A percentile compares a stretch with the other conserved stretches of the same genome.
Evolutionary conservation across 306 rosid species (phyloP).

Genomic region (Abrus precatorius): DNA sequence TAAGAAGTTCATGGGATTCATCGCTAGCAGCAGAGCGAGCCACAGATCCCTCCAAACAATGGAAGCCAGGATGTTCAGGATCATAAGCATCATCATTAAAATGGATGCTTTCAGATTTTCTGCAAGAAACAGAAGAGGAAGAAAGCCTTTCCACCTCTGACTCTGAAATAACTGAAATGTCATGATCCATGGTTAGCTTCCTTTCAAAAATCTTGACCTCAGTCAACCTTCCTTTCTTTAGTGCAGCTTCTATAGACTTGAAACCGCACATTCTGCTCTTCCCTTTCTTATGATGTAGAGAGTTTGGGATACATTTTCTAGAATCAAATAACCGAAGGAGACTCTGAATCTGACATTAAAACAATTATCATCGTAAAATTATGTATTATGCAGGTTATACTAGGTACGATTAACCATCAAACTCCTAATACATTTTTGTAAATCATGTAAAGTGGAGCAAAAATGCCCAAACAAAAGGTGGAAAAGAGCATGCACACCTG

Average conservation of each 20-base stretch:
- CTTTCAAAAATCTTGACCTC: conserved; percentile 27
- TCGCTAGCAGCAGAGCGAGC: conserved; percentile 7
- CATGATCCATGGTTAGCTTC: conserved; percentile 25
- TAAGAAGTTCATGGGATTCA: conserved; percentile 38
- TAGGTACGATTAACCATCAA: not conserved
- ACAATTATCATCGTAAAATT: conserved; percentile 36
- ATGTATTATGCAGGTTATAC: not conserved
- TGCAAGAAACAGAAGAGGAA: conserved; percentile 27
- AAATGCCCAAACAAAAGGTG: conserved; percentile 17
- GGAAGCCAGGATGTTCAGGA: conserved; percentile 51
- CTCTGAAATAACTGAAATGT: conserved; percentile 22
- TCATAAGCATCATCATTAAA: conserved; percentile 41
- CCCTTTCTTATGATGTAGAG: not conserved
- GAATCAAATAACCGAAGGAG: conserved; percentile 55
- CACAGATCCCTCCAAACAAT: conserved; percentile 5
- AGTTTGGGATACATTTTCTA: conserved; percentile 24
- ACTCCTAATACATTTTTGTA: not conserved
- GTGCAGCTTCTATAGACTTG: conserved; percentile 7
- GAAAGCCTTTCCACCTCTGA: conserved; percentile 33
- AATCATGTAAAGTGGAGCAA: conserved; percentile 21
- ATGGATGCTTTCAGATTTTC: conserved; percentile 32
- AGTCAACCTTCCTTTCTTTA: conserved; percentile 30
- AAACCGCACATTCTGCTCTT: not conserved
- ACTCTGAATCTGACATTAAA: conserved; percentile 50
- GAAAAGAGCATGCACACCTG: conserved; percentile 55